These are phyloP conservation scores for Orychophragmus violaceus DNA, from an alignment of 345 rosid genomes.

Conservation along the genomic window DNA sequence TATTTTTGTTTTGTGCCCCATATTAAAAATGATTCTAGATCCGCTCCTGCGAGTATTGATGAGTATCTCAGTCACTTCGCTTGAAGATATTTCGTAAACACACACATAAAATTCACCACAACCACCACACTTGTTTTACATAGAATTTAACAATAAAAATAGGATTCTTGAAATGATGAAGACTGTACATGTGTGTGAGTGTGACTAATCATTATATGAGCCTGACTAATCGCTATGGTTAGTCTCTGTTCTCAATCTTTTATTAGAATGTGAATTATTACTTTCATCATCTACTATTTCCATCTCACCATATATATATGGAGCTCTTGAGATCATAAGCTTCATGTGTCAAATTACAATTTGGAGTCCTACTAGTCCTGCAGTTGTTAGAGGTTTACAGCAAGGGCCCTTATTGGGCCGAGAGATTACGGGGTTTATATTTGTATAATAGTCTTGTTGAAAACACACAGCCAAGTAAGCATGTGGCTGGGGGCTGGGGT, in stretches of 20 bases:
- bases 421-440: background rate
- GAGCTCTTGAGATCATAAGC: too few relatives aligned
- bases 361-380: too few relatives aligned
- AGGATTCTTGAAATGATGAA: background rate
- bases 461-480: background rate
- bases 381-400: background rate
- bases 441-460: background rate
- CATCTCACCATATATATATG: too few relatives aligned
- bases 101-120: background rate
- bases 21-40: too few relatives aligned
- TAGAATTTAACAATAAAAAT: background rate
- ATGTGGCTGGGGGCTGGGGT: background rate
- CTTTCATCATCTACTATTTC: too few relatives aligned
- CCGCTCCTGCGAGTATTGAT: constrained; percentile 61
- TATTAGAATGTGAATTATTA: too few relatives aligned
- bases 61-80: constrained; percentile 51
- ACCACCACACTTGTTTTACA: background rate
- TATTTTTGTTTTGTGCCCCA: too few relatives aligned
- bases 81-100: constrained; percentile 19
- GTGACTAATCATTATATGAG: too few relatives aligned
- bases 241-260: too few relatives aligned
- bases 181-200: too few relatives aligned
- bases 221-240: too few relatives aligned
- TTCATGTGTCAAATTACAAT: too few relatives aligned
- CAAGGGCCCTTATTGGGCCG: background rate